Evolutionary conservation across 345 rosid species (phyloP).

Genomic region (Streptanthus diversifolius): DNA sequence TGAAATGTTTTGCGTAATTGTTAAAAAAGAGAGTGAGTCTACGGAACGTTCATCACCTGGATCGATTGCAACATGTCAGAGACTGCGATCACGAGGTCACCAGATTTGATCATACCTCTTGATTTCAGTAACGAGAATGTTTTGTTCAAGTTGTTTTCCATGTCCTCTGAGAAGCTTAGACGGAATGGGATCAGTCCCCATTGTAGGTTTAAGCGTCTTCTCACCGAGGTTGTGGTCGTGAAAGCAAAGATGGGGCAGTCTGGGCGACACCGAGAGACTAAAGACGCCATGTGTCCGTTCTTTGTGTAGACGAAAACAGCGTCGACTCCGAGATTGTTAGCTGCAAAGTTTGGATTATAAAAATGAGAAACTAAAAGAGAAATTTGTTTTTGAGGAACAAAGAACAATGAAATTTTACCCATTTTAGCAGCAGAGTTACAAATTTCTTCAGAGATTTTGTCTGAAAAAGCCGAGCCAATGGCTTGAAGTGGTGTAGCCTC

Average conservation of each 20-base stretch:
- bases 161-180: constrained; percentile 83
- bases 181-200: constrained; percentile 99
- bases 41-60: constrained; percentile 93
- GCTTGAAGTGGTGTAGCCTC: constrained; percentile 74
- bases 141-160: constrained; percentile 89
- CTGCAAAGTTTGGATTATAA: constrained; percentile 41
- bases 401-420: constrained; percentile 49
- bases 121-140: constrained; percentile 92
- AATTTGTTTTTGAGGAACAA: neutral
- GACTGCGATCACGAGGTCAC: constrained; percentile 92
- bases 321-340: constrained; percentile 88
- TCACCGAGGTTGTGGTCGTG: constrained; percentile 65
- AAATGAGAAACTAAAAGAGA: neutral
- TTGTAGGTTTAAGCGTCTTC: constrained; percentile 88
- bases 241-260: constrained; percentile 99
- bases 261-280: constrained; percentile 89
- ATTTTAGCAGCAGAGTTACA: constrained; percentile 97
- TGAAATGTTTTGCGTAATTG: neutral
- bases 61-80: constrained; percentile 96
- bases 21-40: neutral
- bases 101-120: constrained; percentile 95
- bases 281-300: constrained; percentile 92
- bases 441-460: constrained; percentile 87
- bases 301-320: constrained; percentile 93
- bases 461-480: constrained; percentile 67